Percentiles rank a stretch among this genome's conserved stretches.
These are phyloP conservation scores for Ustilago loliicola DNA, from an alignment of 1,284 basidiomycete genomes.

Conservation along the genomic window DNA sequence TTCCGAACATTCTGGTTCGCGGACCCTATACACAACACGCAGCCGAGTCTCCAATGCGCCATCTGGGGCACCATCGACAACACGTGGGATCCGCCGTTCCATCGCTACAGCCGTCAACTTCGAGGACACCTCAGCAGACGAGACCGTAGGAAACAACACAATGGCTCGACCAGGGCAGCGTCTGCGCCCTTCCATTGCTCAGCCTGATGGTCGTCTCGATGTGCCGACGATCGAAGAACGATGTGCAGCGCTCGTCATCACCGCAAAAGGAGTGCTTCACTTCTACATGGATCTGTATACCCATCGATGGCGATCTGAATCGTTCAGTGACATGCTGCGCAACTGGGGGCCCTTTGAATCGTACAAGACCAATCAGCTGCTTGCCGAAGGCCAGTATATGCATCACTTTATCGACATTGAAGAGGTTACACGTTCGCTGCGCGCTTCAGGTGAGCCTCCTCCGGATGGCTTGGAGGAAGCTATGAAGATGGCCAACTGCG, in stretches of 20 bases:
- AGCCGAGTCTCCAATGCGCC: constrained; percentile 13
- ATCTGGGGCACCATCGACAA: background rate
- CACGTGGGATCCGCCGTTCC: constrained; percentile 14
- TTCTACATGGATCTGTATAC: constrained; percentile 52
- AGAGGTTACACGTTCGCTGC: constrained; percentile 40
- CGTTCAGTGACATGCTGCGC: constrained; percentile 52
- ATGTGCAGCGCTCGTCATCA: constrained; percentile 50
- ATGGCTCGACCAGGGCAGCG: constrained; percentile 44
- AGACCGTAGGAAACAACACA: constrained; percentile 22
- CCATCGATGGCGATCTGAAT: constrained; percentile 36
- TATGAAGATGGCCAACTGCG: constrained; percentile 60
- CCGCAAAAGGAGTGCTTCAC: constrained; percentile 51
- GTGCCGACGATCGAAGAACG: constrained; percentile 50
- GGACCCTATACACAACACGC: constrained; percentile 24
- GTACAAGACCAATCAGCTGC: constrained; percentile 58
- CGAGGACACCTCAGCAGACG: constrained; percentile 7
- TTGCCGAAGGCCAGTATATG: constrained; percentile 51
- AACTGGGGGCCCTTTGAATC: constrained; percentile 58
- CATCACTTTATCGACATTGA: constrained; percentile 59
- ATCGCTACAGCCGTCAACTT: background rate
- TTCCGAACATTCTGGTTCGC: constrained; percentile 17
- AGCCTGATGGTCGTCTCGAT: constrained; percentile 47
- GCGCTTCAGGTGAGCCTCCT: constrained; percentile 15
- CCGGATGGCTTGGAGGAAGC: constrained; percentile 48
- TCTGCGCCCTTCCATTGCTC: constrained; percentile 39